Evolutionary conservation across 2,329 filamentous ascomycete species (phyloP).

Genomic region (Lachnellula cervina): DNA sequence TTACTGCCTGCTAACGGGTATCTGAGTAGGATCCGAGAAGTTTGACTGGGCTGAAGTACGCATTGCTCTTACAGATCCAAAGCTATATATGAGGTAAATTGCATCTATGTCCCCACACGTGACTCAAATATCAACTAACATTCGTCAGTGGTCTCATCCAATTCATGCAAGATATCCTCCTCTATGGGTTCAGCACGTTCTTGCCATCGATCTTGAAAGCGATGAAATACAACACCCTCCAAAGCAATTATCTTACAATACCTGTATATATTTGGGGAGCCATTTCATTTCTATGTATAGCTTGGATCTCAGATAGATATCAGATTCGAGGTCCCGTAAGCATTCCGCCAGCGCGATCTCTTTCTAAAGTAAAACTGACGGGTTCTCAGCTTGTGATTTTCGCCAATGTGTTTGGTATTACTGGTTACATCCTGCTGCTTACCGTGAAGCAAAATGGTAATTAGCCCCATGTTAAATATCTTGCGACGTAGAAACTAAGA

Average conservation of each 20-base stretch:
- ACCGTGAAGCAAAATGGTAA: constrained; percentile 39
- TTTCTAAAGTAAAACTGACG: neutral
- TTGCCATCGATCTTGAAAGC: constrained; percentile 50
- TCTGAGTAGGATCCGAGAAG: constrained; percentile 34
- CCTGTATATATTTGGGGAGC: constrained; percentile 51
- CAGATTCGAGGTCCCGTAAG: constrained; percentile 14
- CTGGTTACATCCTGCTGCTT: constrained; percentile 46
- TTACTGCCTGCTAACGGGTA: neutral
- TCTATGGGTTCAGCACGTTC: constrained; percentile 54
- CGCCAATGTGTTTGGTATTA: constrained; percentile 40
- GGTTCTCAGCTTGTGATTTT: constrained; percentile 31
- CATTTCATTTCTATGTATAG: constrained; percentile 40
- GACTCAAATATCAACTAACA: neutral
- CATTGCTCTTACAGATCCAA: constrained; percentile 44
- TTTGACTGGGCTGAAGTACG: constrained; percentile 48
- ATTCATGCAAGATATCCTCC: constrained; percentile 15
- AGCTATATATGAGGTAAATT: constrained; percentile 39
- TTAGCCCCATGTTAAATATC: too few species aligned
- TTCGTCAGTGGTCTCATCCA: constrained; percentile 31
- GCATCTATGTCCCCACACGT: neutral
- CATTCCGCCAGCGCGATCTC: neutral
- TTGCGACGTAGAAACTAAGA: neutral
- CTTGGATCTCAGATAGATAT: constrained; percentile 42
- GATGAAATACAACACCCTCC: constrained; percentile 47
- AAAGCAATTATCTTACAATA: constrained; percentile 50